A percentile compares a stretch with the other conserved stretches of the same genome.
Conservation (phyloP, 1,284 basidiomycete species). For the Ganoderma leucocontextum region DNA sequence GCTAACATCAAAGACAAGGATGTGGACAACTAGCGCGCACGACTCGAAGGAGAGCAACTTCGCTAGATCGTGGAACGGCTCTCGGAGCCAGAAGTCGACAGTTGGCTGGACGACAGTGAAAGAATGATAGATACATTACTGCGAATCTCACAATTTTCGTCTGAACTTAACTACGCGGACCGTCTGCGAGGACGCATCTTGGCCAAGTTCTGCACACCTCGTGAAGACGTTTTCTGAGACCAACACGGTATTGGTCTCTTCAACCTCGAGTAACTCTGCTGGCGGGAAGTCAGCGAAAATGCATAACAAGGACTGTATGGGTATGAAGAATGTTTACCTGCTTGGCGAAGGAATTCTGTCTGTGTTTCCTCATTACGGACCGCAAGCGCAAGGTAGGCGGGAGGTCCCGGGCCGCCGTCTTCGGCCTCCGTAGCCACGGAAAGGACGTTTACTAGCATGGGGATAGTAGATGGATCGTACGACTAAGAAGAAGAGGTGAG, state of each 20-base stretch:
- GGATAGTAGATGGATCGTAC: constrained; percentile 71
- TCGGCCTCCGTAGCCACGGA: constrained; percentile 51
- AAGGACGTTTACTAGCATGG: constrained; percentile 62
- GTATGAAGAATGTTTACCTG: constrained; percentile 41
- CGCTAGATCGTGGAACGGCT: too few species aligned
- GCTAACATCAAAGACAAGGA: too few species aligned
- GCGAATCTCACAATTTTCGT: not conserved
- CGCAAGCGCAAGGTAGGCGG: constrained; percentile 67
- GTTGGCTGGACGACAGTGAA: too few species aligned
- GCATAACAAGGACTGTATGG: too few species aligned
- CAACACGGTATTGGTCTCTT: constrained; percentile 7
- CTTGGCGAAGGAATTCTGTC: constrained; percentile 47
- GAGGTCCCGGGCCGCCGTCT: constrained; percentile 13
- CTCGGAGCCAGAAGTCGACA: not conserved
- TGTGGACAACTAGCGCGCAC: too few species aligned
- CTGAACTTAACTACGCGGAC: constrained; percentile 23
- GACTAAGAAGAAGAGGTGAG: constrained; percentile 52
- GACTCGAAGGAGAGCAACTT: too few species aligned
- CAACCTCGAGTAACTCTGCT: constrained; percentile 19
- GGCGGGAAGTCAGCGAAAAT: not conserved
- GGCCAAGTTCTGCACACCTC: constrained; percentile 24
- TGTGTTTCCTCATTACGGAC: constrained; percentile 56
- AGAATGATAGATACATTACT: not conserved
- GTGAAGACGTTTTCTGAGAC: constrained; percentile 27
- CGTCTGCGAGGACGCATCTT: constrained; percentile 14